Base-by-base conservation (phyloP, 805 yeast genomes). In the Teunomyces funiuensis region DNA sequence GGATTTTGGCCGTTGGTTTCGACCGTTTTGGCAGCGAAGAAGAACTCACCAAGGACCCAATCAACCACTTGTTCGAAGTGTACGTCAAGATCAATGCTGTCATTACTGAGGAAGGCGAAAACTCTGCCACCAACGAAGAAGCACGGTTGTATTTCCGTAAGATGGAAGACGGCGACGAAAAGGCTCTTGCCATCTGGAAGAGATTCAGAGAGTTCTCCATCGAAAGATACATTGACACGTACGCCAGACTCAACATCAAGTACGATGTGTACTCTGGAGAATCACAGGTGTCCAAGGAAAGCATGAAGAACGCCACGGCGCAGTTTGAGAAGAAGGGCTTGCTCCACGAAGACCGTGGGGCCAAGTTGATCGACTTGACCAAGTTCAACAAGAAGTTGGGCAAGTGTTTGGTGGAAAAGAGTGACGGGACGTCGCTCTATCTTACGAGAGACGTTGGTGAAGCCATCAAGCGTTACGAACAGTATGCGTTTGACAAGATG, bases 401-500 rank as follows among this genome's bases (percentile, higher is more conserved):
- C 51, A 91, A 90, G 69, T 87, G 88, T 42, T 77, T 93, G 50
- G 91, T 93, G 37, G 88, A 88, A 63, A 95, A 93, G 69, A 82
- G 88, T 17, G 99, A 93, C 62, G 98, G 98, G 62, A 87, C 99
- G 17, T 86, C 96, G 13, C 72, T 93, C 47, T 93, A 93, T 65
- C 66, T 93, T 57, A 90, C 98, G 48, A 83, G 99, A 73, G 99
- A 93, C 66, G 85, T 93, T 44, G 97, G 97, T 55, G 97, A 90
- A 56, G 98, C 98, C 42, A 82, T 84, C 59, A 88, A 85, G 59
- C 91, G 99, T 74, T 76, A 88, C 62, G 81, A 85, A 42, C 77
- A 74, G 53, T 86, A 82, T 71, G 71, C 88, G 43, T 93, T 93
- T 61, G 98, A 91, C 71, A 89, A 90, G 74, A 86, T 88, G 96